Conservation (phyloP, 1,139 yeast species). For the Pichia kudriavzevii region DNA sequence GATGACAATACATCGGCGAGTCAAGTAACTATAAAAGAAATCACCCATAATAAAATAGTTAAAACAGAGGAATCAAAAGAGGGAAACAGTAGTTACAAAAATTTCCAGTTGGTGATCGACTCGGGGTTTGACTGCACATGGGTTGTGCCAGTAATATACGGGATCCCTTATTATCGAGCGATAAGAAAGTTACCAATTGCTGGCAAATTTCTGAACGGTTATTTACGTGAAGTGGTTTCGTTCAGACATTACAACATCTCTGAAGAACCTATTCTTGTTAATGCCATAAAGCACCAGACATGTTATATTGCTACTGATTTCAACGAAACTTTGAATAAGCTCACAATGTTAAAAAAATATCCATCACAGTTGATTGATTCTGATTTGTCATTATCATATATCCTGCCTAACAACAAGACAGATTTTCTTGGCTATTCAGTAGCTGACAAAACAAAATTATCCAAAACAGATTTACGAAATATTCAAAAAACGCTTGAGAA, state of each 20-base stretch:
- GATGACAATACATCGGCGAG: conserved; percentile 20
- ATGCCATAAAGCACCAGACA: conserved; percentile 76
- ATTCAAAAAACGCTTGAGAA: conserved; percentile 7
- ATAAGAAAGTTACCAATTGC: conserved; percentile 73
- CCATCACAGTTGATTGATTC: conserved; percentile 12
- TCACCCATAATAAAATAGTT: no score
- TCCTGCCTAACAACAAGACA: conserved; percentile 81
- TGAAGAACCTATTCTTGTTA: conserved; percentile 81
- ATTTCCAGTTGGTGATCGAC: conserved; percentile 76
- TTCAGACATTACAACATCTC: conserved; percentile 90
- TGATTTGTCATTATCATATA: conserved; percentile 48
- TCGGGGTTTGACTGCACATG: conserved; percentile 86
- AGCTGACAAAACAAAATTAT: conserved; percentile 24
- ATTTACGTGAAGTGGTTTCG: conserved; percentile 74
- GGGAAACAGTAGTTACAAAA: conserved; percentile 26
- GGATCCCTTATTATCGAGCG: conserved; percentile 72
- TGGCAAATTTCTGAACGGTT: conserved; percentile 78
- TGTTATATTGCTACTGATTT: conserved; percentile 70
- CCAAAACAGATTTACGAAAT: conserved; percentile 4
- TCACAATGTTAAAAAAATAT: conserved; percentile 25
- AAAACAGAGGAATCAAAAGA: no score
- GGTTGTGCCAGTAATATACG: conserved; percentile 77
- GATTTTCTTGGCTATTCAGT: conserved; percentile 58
- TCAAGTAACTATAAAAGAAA: no score
- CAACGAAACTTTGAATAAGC: conserved; percentile 42